phyloP scores from a whole-genome alignment of 768 basidiomycete species.

The Leucocoprinus sp. region DNA sequence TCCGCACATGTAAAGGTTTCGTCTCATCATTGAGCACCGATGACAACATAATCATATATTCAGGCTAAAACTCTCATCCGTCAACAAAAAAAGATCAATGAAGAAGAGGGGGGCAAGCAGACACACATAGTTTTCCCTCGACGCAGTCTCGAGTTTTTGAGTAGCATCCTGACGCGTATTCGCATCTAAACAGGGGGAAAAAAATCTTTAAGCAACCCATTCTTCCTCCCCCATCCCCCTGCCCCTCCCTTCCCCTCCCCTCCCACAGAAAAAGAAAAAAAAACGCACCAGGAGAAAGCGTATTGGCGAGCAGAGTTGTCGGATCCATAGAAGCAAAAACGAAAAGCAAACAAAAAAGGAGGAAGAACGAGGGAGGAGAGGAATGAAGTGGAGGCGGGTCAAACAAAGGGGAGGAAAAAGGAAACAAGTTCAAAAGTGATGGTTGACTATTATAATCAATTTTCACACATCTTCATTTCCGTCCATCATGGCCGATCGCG shows the following conservation, averaged over 20 bases:
- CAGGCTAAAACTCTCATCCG: conserved; percentile 47
- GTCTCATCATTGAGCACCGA: conserved; percentile 74
- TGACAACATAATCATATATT: conserved; percentile 89
- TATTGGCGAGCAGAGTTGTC: conserved; percentile 83
- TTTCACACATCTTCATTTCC: conserved; percentile 14
- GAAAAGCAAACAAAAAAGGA: no score
- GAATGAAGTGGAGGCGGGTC: conserved; percentile 8
- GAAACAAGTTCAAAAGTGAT: conserved; percentile 14
- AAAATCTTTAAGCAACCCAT: no score
- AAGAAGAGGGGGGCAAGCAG: conserved; percentile 13
- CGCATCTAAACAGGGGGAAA: no score
- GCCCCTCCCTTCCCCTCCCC: no score
- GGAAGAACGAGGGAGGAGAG: conserved; percentile 13
- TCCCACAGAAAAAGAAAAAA: neutral
- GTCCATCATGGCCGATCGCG: conserved; percentile 47
- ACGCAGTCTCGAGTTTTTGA: conserved; percentile 78
- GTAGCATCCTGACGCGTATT: conserved; percentile 89
- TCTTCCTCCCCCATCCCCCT: no score
- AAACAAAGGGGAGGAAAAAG: conserved; percentile 11
- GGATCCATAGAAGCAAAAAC: conserved; percentile 96
- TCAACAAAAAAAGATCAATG: conserved; percentile 13
- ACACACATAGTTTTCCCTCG: conserved; percentile 85
- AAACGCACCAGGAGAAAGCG: conserved; percentile 78
- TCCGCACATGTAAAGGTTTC: conserved; percentile 67
- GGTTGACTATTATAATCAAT: conserved; percentile 13